These are phyloP conservation scores for Clavulina sp. DNA, from an alignment of 768 basidiomycete genomes.

Conservation along the genomic window DNA sequence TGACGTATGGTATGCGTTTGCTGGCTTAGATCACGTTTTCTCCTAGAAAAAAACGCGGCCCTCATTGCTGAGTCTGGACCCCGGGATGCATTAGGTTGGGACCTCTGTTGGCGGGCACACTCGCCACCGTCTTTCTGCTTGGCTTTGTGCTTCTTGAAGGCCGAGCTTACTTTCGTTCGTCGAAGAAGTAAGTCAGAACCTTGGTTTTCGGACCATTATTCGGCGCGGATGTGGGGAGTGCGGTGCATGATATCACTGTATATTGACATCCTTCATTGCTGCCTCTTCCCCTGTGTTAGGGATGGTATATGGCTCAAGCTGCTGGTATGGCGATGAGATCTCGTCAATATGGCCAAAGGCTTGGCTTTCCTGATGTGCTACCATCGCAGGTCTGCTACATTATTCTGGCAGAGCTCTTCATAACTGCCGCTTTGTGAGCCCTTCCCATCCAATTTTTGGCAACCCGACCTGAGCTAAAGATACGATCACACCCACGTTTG, in stretches of 20 bases:
- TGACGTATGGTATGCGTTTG: too few relatives aligned
- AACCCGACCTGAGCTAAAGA: neutral
- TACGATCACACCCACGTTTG: too few relatives aligned
- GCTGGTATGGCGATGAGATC: neutral
- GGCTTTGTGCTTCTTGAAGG: neutral
- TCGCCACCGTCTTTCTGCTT: neutral
- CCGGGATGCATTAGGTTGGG: conserved; percentile 1
- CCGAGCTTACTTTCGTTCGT: neutral
- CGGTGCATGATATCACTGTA: too few relatives aligned
- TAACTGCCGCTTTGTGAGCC: neutral
- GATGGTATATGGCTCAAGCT: neutral
- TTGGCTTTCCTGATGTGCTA: neutral
- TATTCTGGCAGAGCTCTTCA: neutral
- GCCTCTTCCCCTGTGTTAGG: neutral
- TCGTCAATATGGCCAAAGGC: neutral
- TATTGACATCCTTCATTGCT: neutral
- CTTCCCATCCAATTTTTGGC: neutral
- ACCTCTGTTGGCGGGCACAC: neutral
- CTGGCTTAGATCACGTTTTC: too few relatives aligned
- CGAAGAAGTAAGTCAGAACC: neutral
- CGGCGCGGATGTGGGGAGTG: too few relatives aligned
- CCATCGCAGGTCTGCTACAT: neutral
- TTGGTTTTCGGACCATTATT: too few relatives aligned
- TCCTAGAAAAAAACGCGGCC: too few relatives aligned
- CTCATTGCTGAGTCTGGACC: too few relatives aligned